Percentiles rank a stretch among this genome's conserved stretches.
Conservation (phyloP, 148 eudicot genomes). For the Camellia sinensis region DNA sequence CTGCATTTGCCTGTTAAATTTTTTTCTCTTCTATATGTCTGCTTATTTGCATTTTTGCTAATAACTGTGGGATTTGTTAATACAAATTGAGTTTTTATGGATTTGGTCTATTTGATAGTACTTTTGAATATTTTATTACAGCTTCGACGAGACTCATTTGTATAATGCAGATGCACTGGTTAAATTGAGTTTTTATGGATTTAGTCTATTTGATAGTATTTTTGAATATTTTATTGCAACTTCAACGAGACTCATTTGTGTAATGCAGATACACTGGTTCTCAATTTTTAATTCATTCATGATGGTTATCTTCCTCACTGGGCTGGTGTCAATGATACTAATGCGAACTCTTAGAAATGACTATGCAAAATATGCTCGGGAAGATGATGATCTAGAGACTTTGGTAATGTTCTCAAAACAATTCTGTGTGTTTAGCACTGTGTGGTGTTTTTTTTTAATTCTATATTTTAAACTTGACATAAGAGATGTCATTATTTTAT, state of each 20-base stretch:
- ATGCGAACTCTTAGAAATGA: slow-evolving; percentile 96
- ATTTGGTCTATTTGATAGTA: background rate
- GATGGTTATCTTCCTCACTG: slow-evolving; percentile 99
- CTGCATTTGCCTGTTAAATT: background rate
- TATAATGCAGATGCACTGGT: slow-evolving; percentile 89
- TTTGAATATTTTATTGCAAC: background rate
- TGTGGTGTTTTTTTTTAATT: background rate
- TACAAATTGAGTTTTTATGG: background rate
- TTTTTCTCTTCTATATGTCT: background rate
- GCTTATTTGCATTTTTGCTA: background rate
- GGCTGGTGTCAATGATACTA: slow-evolving; percentile 88
- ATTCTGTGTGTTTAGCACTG: background rate
- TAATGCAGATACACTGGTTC: slow-evolving; percentile 94
- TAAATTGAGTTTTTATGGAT: slow-evolving; percentile 9
- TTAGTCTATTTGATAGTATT: background rate
- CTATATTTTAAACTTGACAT: background rate
- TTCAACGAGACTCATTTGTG: background rate
- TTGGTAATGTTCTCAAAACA: slow-evolving; percentile 44
- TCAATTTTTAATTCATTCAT: slow-evolving; percentile 95
- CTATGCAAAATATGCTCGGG: slow-evolving; percentile 96
- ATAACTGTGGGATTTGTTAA: background rate
- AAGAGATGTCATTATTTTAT: background rate
- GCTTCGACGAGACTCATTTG: background rate
- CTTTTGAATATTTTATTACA: background rate
- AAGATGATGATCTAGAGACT: slow-evolving; percentile 92